phyloP scores from a whole-genome alignment of 768 basidiomycete species.

The Phlebiopsis flavidoalba region DNA sequence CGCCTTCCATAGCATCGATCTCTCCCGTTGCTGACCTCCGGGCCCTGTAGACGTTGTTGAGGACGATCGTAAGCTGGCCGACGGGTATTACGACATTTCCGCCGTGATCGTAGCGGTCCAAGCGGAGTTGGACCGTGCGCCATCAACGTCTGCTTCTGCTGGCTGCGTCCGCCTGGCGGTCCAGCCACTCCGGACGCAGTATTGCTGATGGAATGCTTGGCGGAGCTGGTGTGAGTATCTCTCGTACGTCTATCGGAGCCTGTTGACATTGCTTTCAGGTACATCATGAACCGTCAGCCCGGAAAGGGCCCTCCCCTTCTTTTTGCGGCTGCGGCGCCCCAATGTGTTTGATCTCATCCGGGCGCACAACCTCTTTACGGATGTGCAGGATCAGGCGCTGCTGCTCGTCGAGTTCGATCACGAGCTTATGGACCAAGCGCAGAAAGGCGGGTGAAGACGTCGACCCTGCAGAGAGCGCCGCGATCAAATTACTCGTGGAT shows the following conservation, averaged over 20 bases:
- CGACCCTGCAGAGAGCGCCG: constrained; percentile 54
- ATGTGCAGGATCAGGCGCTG: constrained; percentile 90
- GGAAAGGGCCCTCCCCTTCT: constrained; percentile 92
- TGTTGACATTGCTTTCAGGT: constrained; percentile 38
- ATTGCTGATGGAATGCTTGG: constrained; percentile 89
- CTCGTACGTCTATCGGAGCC: not conserved
- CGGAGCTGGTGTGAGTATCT: constrained; percentile 70
- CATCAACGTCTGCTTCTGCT: constrained; percentile 50
- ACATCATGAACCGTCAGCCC: constrained; percentile 83
- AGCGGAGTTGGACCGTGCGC: constrained; percentile 65
- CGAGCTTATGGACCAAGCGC: constrained; percentile 66
- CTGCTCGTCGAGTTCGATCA: constrained; percentile 93
- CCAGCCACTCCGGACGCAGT: constrained; percentile 40
- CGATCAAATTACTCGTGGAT: constrained; percentile 84
- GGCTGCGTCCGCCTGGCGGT: constrained; percentile 39
- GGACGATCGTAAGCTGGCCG: constrained; percentile 87
- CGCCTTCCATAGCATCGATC: not conserved
- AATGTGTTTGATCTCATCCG: constrained; percentile 94
- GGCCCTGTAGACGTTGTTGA: constrained; percentile 54
- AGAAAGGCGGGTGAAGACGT: constrained; percentile 34
- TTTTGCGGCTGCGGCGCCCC: constrained; percentile 77
- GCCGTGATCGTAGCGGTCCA: constrained; percentile 89
- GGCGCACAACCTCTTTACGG: constrained; percentile 91
- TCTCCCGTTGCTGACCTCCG: not conserved
- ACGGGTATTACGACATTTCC: constrained; percentile 82